Conservation (phyloP, 495 filamentous ascomycete genomes). For the Trichoderma orchidacearum region DNA sequence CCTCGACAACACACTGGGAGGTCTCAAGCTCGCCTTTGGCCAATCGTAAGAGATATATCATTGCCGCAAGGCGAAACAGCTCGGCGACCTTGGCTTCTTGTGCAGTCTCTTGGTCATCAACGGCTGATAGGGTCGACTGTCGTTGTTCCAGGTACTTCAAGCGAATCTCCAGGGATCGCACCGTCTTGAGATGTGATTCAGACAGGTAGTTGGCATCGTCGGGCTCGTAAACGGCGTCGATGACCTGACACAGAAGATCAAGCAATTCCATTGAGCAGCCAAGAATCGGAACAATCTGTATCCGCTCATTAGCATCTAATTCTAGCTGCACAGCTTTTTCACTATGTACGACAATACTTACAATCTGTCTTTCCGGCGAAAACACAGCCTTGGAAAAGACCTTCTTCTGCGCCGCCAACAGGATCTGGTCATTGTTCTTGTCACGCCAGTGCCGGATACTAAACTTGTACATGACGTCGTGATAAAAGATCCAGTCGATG, state of each 20-base stretch:
- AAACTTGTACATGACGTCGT: constrained; percentile 11
- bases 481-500: constrained; percentile 12
- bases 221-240: not conserved
- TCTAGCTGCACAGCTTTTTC: not conserved
- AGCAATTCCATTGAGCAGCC: constrained; percentile 12
- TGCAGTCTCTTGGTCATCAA: not conserved
- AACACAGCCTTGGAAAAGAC: constrained; percentile 7
- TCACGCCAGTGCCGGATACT: constrained; percentile 9
- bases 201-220: not conserved
- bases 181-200: not conserved
- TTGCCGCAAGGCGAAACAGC: constrained; percentile 6
- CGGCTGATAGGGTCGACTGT: not conserved
- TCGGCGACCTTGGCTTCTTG: constrained; percentile 2
- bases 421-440: not conserved
- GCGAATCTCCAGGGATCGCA: constrained; percentile 3
- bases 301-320: not conserved
- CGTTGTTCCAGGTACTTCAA: not conserved
- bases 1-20: not conserved
- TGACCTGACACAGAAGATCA: constrained; percentile 3
- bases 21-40: constrained; percentile 1
- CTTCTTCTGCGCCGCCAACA: not conserved
- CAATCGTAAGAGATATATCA: constrained; percentile 9
- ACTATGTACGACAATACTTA: not conserved
- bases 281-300: constrained; percentile 5
- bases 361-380: constrained; percentile 7